These are phyloP conservation scores for Mycena kentingensis DNA, from an alignment of 768 basidiomycete species.

Conservation along the genomic window DNA sequence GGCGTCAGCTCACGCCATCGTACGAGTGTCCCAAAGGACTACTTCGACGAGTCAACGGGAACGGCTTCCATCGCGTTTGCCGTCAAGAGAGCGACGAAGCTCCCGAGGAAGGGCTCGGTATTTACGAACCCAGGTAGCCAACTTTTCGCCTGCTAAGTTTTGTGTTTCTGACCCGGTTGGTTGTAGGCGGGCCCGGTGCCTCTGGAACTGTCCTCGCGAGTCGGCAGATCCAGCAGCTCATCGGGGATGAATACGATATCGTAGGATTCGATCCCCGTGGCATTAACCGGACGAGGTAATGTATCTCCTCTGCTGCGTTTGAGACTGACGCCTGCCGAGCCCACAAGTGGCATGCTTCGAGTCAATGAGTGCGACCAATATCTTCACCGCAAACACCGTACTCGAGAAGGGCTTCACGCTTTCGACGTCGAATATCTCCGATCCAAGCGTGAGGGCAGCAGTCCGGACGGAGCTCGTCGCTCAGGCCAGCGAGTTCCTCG, in stretches of 20 bases:
- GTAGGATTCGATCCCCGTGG: constrained; percentile 34
- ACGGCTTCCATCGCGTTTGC: no score
- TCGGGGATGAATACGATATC: constrained; percentile 31
- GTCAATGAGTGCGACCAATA: neutral
- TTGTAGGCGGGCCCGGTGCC: constrained; percentile 29
- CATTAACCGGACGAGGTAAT: constrained; percentile 23
- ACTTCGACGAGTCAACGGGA: no score
- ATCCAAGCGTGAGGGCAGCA: neutral
- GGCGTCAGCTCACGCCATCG: no score
- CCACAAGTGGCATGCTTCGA: constrained; percentile 24
- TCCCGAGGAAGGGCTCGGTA: no score
- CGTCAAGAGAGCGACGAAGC: no score
- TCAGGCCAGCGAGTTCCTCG: constrained; percentile 24
- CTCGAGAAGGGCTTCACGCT: constrained; percentile 27
- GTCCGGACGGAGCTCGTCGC: constrained; percentile 18
- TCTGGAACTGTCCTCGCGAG: constrained; percentile 24
- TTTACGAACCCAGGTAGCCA: no score
- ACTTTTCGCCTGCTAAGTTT: no score
- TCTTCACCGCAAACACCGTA: constrained; percentile 27
- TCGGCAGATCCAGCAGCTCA: constrained; percentile 11
- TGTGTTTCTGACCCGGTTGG: no score
- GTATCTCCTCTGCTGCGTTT: neutral
- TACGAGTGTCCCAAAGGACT: no score
- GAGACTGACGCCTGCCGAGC: constrained; percentile 2
- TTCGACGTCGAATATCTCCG: constrained; percentile 14